A percentile compares a stretch with the other conserved stretches of the same genome.
phyloP scores from a whole-genome alignment of 2,329 filamentous ascomycete species.

The Paecilomyces variotii region DNA sequence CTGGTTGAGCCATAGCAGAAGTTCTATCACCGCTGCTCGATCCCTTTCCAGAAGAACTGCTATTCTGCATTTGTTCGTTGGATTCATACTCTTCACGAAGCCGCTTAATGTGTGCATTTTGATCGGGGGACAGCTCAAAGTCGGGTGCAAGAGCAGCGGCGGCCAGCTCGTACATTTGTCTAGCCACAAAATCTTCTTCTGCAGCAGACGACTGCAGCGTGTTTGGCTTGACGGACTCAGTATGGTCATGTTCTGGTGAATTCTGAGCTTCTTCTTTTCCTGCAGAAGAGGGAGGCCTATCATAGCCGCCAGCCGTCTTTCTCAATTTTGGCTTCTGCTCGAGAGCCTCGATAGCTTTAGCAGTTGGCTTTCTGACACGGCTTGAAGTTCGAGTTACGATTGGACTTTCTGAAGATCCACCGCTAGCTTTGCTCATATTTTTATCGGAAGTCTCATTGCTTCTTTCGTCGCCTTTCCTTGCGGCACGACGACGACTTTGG shows the following conservation, averaged over 20 bases:
- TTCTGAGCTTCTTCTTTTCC: background rate
- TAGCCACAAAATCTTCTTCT: slow-evolving; percentile 9
- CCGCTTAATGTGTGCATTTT: background rate
- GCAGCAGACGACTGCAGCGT: slow-evolving; percentile 1
- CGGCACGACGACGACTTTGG: background rate
- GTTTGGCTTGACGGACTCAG: background rate
- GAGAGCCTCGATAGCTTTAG: slow-evolving; percentile 20
- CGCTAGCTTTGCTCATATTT: background rate
- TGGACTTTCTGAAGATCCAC: slow-evolving; percentile 8
- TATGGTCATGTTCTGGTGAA: background rate
- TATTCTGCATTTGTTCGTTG: background rate
- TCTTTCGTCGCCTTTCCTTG: background rate
- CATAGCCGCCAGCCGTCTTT: slow-evolving; percentile 5
- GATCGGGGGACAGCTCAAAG: slow-evolving; percentile 5
- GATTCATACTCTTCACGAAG: slow-evolving; percentile 1
- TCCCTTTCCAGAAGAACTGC: background rate
- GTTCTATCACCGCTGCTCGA: background rate
- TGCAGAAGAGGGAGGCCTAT: background rate
- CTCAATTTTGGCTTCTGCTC: slow-evolving; percentile 10
- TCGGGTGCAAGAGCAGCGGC: slow-evolving; percentile 11
- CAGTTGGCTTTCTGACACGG: slow-evolving; percentile 22
- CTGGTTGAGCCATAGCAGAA: background rate
- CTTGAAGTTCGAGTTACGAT: slow-evolving; percentile 17
- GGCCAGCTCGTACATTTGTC: slow-evolving; percentile 12
- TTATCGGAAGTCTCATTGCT: background rate